A percentile compares a stretch with the other conserved stretches of the same genome.
phyloP scores from a whole-genome alignment of 768 basidiomycete species.

The Tulasnella sp. region DNA sequence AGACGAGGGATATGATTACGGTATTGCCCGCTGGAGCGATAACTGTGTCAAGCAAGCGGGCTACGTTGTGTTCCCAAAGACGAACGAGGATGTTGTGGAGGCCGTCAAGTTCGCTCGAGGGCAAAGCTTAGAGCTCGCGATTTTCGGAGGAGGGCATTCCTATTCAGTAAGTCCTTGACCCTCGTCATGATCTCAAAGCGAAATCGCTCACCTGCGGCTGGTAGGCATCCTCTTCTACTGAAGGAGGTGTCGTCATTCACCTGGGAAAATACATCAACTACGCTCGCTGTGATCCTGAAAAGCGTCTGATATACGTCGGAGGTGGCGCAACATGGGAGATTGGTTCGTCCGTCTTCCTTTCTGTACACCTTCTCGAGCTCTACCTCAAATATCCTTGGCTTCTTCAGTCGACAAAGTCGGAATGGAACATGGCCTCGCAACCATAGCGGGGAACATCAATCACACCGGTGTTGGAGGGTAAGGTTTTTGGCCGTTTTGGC shows the following conservation, averaged over 20 bases:
- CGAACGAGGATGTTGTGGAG: constrained; percentile 1
- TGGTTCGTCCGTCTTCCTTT: neutral
- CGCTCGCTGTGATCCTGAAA: constrained; percentile 13
- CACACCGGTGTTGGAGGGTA: constrained; percentile 31
- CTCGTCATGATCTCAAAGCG: constrained; percentile 28
- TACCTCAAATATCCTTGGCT: neutral
- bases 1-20: neutral
- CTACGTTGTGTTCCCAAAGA: constrained; percentile 10
- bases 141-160: constrained; percentile 38
- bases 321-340: constrained; percentile 3
- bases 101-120: constrained; percentile 13
- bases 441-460: neutral
- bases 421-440: constrained; percentile 2
- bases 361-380: neutral
- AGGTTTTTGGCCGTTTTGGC: neutral
- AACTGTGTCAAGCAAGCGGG: neutral
- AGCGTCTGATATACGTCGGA: neutral
- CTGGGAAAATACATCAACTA: constrained; percentile 14
- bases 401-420: neutral
- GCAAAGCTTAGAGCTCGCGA: neutral
- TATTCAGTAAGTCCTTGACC: constrained; percentile 42
- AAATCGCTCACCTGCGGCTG: neutral
- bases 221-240: neutral
- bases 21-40: constrained; percentile 6
- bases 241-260: constrained; percentile 16